Conservation (phyloP, 306 rosid species). For the Pterocarpus macrocarpus region DNA sequence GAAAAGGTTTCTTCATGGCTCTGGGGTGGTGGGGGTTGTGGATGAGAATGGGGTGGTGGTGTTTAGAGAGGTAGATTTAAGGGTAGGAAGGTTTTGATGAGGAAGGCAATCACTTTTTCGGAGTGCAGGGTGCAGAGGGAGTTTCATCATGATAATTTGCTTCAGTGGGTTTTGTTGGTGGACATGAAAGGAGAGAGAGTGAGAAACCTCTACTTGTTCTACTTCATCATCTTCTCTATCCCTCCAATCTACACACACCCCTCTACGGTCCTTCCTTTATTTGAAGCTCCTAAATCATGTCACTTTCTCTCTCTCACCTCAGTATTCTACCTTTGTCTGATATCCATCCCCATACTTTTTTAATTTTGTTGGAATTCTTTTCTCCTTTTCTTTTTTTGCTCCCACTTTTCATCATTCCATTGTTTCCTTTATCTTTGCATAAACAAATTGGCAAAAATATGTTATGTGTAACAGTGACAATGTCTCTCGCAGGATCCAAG, state of each 20-base stretch:
- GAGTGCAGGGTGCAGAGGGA: conserved; percentile 92
- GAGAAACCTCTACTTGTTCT: conserved; percentile 37
- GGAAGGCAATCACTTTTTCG: conserved; percentile 71
- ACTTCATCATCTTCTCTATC: conserved; percentile 40
- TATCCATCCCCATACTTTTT: conserved; percentile 71
- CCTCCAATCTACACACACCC: conserved; percentile 18
- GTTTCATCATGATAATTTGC: conserved; percentile 81
- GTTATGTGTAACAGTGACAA: conserved; percentile 60
- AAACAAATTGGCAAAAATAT: conserved; percentile 59
- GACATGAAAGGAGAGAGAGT: conserved; percentile 54
- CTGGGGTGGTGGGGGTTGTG: conserved; percentile 51
- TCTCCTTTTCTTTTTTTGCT: conserved; percentile 62
- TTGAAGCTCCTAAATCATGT: conserved; percentile 40
- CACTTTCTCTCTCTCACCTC: conserved; percentile 39
- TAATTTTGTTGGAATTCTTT: conserved; percentile 70
- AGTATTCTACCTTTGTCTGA: conserved; percentile 85
- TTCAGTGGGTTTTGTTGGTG: conserved; percentile 88
- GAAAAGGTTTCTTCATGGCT: conserved; percentile 83
- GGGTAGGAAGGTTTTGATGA: conserved; percentile 80
- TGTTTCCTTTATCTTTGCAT: conserved; percentile 80
- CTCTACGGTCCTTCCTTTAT: conserved; percentile 42
- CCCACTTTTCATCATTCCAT: conserved; percentile 99
- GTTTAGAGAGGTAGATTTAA: conserved; percentile 69
- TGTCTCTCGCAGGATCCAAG: conserved; percentile 95
- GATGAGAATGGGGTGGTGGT: conserved; percentile 53